Percentiles rank a stretch among this genome's conserved stretches.
These are phyloP conservation scores for Paecilomyces formosus DNA, from an alignment of 2,329 filamentous ascomycete species.

Conservation along the genomic window DNA sequence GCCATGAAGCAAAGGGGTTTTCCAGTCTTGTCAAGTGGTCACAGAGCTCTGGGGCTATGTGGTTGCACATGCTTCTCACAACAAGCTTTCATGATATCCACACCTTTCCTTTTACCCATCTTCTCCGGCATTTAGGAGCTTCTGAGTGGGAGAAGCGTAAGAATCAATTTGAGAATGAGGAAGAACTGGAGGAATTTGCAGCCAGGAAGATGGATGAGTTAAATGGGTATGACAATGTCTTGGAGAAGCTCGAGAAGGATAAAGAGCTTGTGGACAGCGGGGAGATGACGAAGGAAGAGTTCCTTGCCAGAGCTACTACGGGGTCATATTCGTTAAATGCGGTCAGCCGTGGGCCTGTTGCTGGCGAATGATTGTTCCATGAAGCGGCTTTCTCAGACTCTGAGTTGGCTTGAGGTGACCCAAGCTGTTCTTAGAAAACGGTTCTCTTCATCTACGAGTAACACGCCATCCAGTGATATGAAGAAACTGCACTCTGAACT, in stretches of 20 bases:
- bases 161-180: conserved; percentile 11
- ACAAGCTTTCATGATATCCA: conserved; percentile 23
- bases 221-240: conserved; percentile 21
- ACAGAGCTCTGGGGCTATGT: conserved; percentile 26
- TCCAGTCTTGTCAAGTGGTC: conserved; percentile 28
- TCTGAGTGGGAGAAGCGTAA: conserved; percentile 14
- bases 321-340: no score
- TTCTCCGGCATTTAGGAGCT: conserved; percentile 13
- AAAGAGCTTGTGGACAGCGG: conserved; percentile 21
- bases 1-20: conserved; percentile 5
- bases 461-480: no score
- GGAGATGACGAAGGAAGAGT: conserved; percentile 19
- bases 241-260: conserved; percentile 21
- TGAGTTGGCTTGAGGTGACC: no score
- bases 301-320: conserved; percentile 6
- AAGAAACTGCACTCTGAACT: no score
- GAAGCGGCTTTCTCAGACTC: no score
- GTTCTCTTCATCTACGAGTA: no score
- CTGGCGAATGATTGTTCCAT: no score
- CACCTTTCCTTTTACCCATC: conserved; percentile 23
- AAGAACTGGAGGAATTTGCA: conserved; percentile 16
- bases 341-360: no score
- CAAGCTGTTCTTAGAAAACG: no score
- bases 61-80: conserved; percentile 27
- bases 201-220: conserved; percentile 18